A percentile compares a stretch with the other conserved stretches of the same genome.
Evolutionary conservation across 352 stramenopile species (phyloP).

Genomic region (Hyphochytrium catenoides): DNA sequence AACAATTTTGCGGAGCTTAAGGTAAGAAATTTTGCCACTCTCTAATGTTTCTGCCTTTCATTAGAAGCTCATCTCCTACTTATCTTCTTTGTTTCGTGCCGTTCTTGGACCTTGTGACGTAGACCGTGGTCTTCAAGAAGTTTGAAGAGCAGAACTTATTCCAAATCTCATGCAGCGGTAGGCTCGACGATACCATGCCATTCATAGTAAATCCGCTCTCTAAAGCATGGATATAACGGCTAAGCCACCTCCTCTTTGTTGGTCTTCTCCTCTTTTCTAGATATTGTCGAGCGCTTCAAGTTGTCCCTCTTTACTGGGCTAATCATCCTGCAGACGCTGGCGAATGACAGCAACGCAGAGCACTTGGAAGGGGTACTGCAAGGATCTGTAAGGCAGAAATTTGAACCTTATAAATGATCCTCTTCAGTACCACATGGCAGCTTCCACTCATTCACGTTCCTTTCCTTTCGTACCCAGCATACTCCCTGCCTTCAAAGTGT

Average conservation of each 20-base stretch:
- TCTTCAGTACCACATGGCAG: too few species aligned
- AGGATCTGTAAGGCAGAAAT: too few species aligned
- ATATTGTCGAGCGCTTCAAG: conserved; percentile 96
- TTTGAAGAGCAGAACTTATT: conserved; percentile 88
- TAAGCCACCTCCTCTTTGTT: background rate
- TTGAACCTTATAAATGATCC: too few species aligned
- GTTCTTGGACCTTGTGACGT: background rate
- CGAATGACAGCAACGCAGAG: too few species aligned
- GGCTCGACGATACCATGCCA: background rate
- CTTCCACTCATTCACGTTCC: too few species aligned
- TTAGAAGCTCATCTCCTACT: background rate
- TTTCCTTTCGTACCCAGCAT: too few species aligned
- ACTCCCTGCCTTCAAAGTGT: too few species aligned
- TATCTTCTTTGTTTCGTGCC: background rate
- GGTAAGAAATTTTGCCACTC: conserved; percentile 7
- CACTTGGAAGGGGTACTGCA: too few species aligned
- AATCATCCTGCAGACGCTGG: conserved; percentile 71
- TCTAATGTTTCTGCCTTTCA: background rate
- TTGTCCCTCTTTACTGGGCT: conserved; percentile 82
- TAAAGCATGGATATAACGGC: background rate
- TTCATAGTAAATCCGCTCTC: conserved; percentile 2
- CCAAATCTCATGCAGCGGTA: conserved; percentile 79
- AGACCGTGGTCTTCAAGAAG: conserved; percentile 91
- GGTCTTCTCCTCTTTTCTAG: conserved; percentile 5
- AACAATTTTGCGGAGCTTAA: conserved; percentile 99